Evolutionary conservation across 495 filamentous ascomycete genomes (phyloP).

Genomic region (Apodospora peruviana): DNA sequence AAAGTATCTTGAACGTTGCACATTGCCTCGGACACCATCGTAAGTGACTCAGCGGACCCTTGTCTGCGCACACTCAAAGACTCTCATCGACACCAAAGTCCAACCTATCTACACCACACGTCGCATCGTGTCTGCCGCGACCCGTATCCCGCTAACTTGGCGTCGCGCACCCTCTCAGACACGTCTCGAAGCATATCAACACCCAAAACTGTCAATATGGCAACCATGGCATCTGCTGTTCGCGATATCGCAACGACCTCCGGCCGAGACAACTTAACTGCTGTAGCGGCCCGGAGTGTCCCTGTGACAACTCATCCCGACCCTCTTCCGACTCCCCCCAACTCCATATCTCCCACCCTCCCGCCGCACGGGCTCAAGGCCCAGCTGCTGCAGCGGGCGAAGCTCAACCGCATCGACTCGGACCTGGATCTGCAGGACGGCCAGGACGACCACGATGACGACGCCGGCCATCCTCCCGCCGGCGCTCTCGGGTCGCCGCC

Average conservation of each 20-base stretch:
- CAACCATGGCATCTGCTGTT: slow-evolving; percentile 54
- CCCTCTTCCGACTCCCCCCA: slow-evolving; percentile 85
- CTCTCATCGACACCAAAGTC: background rate
- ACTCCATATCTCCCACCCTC: slow-evolving; percentile 89
- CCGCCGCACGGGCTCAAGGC: slow-evolving; percentile 71
- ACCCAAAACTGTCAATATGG: slow-evolving; percentile 45
- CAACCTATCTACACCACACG: slow-evolving; percentile 5
- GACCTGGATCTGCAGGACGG: slow-evolving; percentile 81
- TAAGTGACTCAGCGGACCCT: slow-evolving; percentile 34
- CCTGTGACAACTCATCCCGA: slow-evolving; percentile 55
- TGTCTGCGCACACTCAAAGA: background rate
- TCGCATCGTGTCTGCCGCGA: slow-evolving; percentile 15
- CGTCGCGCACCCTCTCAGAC: slow-evolving; percentile 27
- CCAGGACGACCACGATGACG: slow-evolving; percentile 59
- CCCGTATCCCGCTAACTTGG: slow-evolving; percentile 13
- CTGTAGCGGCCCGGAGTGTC: slow-evolving; percentile 52
- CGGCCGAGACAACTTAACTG: slow-evolving; percentile 57
- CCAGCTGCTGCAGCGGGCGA: slow-evolving; percentile 53
- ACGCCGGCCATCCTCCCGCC: background rate
- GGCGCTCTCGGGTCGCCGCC: slow-evolving; percentile 38
- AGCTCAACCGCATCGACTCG: slow-evolving; percentile 69
- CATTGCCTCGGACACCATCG: slow-evolving; percentile 26
- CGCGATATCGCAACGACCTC: slow-evolving; percentile 64
- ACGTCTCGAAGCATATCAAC: slow-evolving; percentile 43
- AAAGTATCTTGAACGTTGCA: slow-evolving; percentile 26